phyloP scores from a whole-genome alignment of 768 basidiomycete genomes.

The Kwoniella europaea region DNA sequence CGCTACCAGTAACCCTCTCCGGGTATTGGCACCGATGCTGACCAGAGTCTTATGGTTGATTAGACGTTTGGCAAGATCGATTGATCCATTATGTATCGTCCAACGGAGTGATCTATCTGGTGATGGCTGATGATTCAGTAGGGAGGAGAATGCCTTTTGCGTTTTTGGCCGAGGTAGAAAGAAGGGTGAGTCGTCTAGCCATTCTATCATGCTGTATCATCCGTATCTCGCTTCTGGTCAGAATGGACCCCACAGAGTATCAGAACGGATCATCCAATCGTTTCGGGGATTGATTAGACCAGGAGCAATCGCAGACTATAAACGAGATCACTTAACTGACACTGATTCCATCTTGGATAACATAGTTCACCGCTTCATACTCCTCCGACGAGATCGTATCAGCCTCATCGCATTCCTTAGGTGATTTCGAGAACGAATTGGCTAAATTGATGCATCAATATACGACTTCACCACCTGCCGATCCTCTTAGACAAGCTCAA shows the following conservation, averaged over 20 bases:
- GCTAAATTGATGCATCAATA: conserved; percentile 75
- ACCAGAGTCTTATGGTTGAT: not conserved
- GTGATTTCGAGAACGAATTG: conserved; percentile 58
- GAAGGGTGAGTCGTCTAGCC: conserved; percentile 57
- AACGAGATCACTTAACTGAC: conserved; percentile 10
- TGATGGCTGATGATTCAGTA: conserved; percentile 91
- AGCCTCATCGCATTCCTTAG: conserved; percentile 57
- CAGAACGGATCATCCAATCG: no score
- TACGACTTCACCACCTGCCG: conserved; percentile 81
- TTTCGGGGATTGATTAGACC: not conserved
- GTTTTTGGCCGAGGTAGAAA: conserved; percentile 83
- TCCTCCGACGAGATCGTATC: conserved; percentile 56
- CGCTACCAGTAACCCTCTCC: not conserved
- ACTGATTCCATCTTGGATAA: not conserved
- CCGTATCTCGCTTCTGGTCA: no score
- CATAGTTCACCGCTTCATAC: conserved; percentile 57
- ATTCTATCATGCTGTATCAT: no score
- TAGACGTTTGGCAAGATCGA: conserved; percentile 66
- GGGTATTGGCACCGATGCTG: not conserved
- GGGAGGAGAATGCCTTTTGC: conserved; percentile 93
- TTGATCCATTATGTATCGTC: conserved; percentile 93
- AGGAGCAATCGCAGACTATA: not conserved
- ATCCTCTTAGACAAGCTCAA: conserved; percentile 88
- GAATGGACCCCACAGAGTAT: no score
- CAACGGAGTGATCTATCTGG: conserved; percentile 81